Base-by-base conservation (phyloP, 345 rosid species). In the Citrus mangshanensis region DNA sequence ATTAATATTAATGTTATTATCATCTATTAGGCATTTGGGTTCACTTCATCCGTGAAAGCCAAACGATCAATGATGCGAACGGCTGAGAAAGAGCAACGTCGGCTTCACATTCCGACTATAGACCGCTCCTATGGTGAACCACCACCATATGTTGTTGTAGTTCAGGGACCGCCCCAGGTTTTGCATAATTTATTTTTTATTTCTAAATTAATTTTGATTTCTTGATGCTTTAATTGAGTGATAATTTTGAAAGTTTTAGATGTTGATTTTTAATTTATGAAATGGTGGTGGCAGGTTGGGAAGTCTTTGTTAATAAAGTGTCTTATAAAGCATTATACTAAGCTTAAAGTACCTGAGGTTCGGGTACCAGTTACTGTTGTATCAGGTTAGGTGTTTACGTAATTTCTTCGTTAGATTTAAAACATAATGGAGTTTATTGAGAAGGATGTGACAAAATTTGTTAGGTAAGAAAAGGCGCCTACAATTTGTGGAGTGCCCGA, bases 401-500 rank as follows among this genome's bases (percentile, higher is more conserved):
- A 38, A 59, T 4, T 61, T 63, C 25, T 8, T 38, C 2, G 22
- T 38, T 35, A 38, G 12, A 6, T 65, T 35, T 1, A 54, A 71
- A 64, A 13, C 0, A 42, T 61, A 18, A 21, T 58, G 6, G 8
- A 12, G 55, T 38, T 68, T 73, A 25, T 66, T 85, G 37, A 84
- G 76, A 55, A 37, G 49, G 65, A 75, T 30, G 69, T 86, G 65
- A 71, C 82, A 35, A 34, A 70, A 77, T 77, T 32, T 72, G 49
- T 28, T 81, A 95, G 97, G 94, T 69, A 96, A 96, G 85, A 85
- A 86, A 73, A 80, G 85, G 82, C 84, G 98, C 68, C 81, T 92
- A 76, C 97, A 94, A 61, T 91, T 96, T 86, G 97, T 96, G 81
- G 98, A 96, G 85, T 96, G 99, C 77, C 99, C 98, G 27, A 94